A percentile compares a stretch with the other conserved stretches of the same genome.
These are phyloP conservation scores for Fraxinus nigra DNA, from an alignment of 305 asterid genomes.

Conservation along the genomic window DNA sequence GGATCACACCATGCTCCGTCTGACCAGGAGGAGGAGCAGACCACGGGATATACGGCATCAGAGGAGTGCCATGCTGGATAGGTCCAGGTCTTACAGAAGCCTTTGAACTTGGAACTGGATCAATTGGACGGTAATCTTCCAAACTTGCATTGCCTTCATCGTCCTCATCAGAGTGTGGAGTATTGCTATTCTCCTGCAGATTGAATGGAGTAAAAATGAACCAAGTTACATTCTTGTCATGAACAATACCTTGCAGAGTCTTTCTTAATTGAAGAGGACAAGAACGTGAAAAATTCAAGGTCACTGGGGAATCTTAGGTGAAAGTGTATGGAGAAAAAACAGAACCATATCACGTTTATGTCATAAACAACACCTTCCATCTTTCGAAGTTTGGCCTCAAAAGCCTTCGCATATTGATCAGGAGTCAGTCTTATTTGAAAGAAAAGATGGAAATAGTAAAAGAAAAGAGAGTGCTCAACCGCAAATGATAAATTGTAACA, in stretches of 20 bases:
- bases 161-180: background rate
- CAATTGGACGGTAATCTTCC: conserved; percentile 46
- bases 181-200: conserved; percentile 16
- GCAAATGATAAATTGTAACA: too few species aligned
- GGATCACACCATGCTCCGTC: conserved; percentile 7
- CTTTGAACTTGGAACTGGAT: conserved; percentile 53
- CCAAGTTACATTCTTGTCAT: background rate
- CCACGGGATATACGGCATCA: conserved; percentile 45
- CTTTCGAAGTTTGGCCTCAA: background rate
- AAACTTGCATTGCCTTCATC: conserved; percentile 21
- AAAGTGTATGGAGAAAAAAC: background rate
- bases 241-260: background rate
- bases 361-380: background rate
- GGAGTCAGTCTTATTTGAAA: background rate
- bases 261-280: background rate
- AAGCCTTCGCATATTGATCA: too few species aligned
- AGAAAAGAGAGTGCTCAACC: background rate
- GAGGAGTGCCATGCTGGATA: conserved; percentile 53
- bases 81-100: conserved; percentile 52
- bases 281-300: background rate
- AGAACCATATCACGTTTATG: background rate
- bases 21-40: conserved; percentile 38
- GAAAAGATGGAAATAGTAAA: background rate
- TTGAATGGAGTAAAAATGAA: background rate
- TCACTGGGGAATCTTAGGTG: background rate